Evolutionary conservation across 306 rosid genomes (phyloP).

Genomic region (Psophocarpus tetragonolobus): DNA sequence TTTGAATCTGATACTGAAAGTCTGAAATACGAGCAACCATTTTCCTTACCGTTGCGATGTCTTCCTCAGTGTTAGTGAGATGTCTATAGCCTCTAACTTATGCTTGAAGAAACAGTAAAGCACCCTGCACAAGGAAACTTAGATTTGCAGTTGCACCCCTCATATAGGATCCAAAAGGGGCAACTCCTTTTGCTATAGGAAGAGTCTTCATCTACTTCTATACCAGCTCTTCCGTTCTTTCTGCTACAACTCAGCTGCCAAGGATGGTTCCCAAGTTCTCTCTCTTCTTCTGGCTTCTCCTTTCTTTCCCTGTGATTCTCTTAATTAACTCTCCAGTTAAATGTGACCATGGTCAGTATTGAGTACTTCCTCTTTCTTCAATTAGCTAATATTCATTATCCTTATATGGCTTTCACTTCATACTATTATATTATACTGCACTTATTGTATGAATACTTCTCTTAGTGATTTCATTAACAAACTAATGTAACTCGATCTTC

Average conservation of each 20-base stretch:
- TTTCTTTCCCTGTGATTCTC: slow-evolving; percentile 45
- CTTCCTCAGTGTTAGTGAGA: slow-evolving; percentile 30
- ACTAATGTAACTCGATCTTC: not conserved
- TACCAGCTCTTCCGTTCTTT: not conserved
- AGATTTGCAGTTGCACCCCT: not conserved
- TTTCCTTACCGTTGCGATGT: slow-evolving; percentile 40
- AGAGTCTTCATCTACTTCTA: not conserved
- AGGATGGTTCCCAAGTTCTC: slow-evolving; percentile 46
- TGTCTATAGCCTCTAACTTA: slow-evolving; percentile 37
- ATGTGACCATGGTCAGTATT: slow-evolving; percentile 56
- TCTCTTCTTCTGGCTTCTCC: slow-evolving; percentile 40
- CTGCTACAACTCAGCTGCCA: not conserved
- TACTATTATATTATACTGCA: not conserved
- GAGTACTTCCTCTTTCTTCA: slow-evolving; percentile 21
- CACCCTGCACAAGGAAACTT: slow-evolving; percentile 20
- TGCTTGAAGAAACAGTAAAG: slow-evolving; percentile 38
- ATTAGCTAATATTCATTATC: not conserved
- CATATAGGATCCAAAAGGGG: slow-evolving; percentile 16
- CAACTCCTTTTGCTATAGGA: not conserved
- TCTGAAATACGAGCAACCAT: slow-evolving; percentile 28
- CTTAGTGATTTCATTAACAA: not conserved
- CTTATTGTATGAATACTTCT: not conserved
- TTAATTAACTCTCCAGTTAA: slow-evolving; percentile 46
- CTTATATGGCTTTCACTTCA: not conserved
- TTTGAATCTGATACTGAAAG: slow-evolving; percentile 27